These are phyloP conservation scores for Aspergillus sclerotioniger DNA, from an alignment of 495 filamentous ascomycete genomes.

Conservation along the genomic window DNA sequence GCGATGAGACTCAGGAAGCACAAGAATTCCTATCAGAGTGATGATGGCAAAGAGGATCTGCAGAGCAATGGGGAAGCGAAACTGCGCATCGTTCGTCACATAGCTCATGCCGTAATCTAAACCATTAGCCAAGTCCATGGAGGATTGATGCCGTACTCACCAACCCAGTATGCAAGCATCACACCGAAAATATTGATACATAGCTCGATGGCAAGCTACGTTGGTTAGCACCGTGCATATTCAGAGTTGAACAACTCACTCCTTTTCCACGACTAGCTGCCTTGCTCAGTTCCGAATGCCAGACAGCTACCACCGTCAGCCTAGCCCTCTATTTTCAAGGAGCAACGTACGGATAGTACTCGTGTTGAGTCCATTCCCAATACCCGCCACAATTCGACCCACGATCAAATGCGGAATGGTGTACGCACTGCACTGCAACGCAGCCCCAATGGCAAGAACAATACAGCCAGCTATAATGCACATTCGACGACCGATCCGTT, in stretches of 20 bases:
- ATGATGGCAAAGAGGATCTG: slow-evolving; percentile 57
- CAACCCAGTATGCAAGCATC: slow-evolving; percentile 39
- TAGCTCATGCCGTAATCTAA: slow-evolving; percentile 37
- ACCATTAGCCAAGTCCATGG: background rate
- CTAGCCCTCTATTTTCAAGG: background rate
- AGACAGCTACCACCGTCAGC: slow-evolving; percentile 34
- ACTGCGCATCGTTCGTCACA: slow-evolving; percentile 31
- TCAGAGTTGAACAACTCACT: slow-evolving; percentile 34
- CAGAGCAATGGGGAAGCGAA: slow-evolving; percentile 52
- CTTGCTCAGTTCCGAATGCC: slow-evolving; percentile 59
- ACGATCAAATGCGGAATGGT: slow-evolving; percentile 51
- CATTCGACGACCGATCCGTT: slow-evolving; percentile 53
- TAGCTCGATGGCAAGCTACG: slow-evolving; percentile 51
- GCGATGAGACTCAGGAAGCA: slow-evolving; percentile 56
- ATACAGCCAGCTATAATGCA: slow-evolving; percentile 51
- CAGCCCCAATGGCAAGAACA: slow-evolving; percentile 55
- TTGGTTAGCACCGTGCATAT: slow-evolving; percentile 3
- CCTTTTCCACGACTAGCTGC: slow-evolving; percentile 61
- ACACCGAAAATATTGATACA: slow-evolving; percentile 59
- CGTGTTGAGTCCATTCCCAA: slow-evolving; percentile 50
- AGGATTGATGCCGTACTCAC: slow-evolving; percentile 17
- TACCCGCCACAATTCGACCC: slow-evolving; percentile 46
- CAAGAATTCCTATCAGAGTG: slow-evolving; percentile 44
- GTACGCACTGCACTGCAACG: slow-evolving; percentile 53
- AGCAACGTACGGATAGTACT: slow-evolving; percentile 43